Conservation (phyloP, 1,284 basidiomycete genomes). For the Cystobasidium slooffiae region DNA sequence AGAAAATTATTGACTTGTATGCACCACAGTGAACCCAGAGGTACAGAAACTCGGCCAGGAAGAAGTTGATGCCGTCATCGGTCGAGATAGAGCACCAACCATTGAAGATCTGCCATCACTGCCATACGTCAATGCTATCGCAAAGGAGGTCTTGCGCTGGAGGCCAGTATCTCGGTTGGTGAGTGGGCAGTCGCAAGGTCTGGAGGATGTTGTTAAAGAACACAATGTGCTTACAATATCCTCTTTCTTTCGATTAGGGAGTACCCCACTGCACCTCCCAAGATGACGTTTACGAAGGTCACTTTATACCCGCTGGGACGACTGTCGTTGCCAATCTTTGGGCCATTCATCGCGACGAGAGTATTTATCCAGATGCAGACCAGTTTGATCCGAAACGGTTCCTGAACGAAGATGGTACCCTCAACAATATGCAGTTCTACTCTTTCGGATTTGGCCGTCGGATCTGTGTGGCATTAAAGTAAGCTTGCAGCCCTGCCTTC, state of each 20-base stretch:
- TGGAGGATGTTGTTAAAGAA: background rate
- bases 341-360: constrained; percentile 49
- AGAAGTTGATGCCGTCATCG: constrained; percentile 6
- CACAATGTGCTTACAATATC: constrained; percentile 42
- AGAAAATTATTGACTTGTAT: background rate
- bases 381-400: constrained; percentile 46
- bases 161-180: constrained; percentile 46
- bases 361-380: constrained; percentile 48
- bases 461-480: background rate
- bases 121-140: constrained; percentile 55
- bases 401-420: constrained; percentile 21
- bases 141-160: constrained; percentile 57
- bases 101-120: constrained; percentile 44
- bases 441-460: constrained; percentile 5
- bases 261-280: constrained; percentile 47
- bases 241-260: constrained; percentile 17
- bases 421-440: constrained; percentile 11
- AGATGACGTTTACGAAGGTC: constrained; percentile 56
- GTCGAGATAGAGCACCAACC: background rate
- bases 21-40: constrained; percentile 27
- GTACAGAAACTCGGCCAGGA: constrained; percentile 13
- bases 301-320: constrained; percentile 54
- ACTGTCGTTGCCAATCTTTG: constrained; percentile 54
- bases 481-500: background rate
- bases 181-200: too few relatives aligned